phyloP scores from a whole-genome alignment of 2,329 filamentous ascomycete genomes.

The Cadophora malorum region DNA sequence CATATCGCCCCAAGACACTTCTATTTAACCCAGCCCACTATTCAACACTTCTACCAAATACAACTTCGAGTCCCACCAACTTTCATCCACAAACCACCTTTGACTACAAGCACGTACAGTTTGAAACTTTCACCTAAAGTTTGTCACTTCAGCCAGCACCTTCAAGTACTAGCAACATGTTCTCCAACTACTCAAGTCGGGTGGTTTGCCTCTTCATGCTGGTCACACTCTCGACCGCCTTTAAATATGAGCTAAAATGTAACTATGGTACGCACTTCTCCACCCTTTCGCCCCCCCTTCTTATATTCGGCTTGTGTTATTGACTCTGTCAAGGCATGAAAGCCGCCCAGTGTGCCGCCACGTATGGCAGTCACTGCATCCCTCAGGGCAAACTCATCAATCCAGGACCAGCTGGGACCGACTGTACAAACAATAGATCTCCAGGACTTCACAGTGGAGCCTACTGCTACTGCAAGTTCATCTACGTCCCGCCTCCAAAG shows the following conservation, averaged over 20 bases:
- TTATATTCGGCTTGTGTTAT: background rate
- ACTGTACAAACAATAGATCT: constrained; percentile 10
- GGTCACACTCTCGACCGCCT: background rate
- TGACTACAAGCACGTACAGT: background rate
- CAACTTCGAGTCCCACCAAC: background rate
- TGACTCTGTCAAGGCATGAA: background rate
- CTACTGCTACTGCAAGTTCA: constrained; percentile 17
- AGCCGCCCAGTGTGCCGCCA: background rate
- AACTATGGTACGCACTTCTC: background rate
- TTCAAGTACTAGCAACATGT: background rate
- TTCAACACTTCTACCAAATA: background rate
- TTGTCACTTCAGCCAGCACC: background rate
- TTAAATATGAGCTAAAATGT: background rate
- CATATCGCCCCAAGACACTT: background rate
- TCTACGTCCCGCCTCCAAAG: background rate
- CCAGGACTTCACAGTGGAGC: background rate
- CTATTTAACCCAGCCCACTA: background rate
- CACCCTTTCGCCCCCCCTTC: background rate
- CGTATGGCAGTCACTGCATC: background rate
- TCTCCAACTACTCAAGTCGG: background rate
- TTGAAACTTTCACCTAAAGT: too few species aligned
- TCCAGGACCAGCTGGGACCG: background rate
- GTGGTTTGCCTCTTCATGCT: background rate
- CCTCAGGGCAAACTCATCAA: background rate
- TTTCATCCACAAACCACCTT: background rate